Base-by-base conservation (phyloP, 805 yeast species). In the Scheffersomyces spartinae region DNA sequence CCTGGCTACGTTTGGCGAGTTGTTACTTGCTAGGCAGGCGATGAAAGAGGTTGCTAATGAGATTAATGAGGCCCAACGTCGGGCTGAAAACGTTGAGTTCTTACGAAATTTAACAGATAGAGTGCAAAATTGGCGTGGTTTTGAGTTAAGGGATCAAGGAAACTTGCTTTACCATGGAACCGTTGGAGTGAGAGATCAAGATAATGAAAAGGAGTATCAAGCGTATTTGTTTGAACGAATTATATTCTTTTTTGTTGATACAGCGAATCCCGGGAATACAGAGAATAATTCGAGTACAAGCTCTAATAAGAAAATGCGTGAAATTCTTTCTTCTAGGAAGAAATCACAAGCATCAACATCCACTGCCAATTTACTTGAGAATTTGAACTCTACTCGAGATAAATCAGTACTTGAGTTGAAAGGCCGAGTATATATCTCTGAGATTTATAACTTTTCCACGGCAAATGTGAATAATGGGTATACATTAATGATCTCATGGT, bases 121-220 rank as follows among this genome's bases (percentile, higher is more conserved):
- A 30, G 93, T 88, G 7, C 61, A 65, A 13, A 94, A 86, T 52
- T 91, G 98, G 98, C 74, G 84, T 39, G 96, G 95, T 13, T 84
- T 83, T 46, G 74, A 75, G 31, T 58, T 79, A 22, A 64, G 63
- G 28, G 77, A 74, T 35, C 82, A 84, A 47, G 99, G 99, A 14
- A 94, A 83, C 31, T 64, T 91, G 31, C 54, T 86, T 28, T 74
- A 74, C 43, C 78, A 74, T 40, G 88, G 84, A 30, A 58, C 62
- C 20, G 85, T 81, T 17, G 68, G 73, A 7, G 80, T 76, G 14
- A 67, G 66, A 34, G 91, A 79, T 38, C 64, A 65, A 18, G 78
- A 75, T 17, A 65, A 67, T 27, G 96, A 88, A 46, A 73, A 79
- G 28, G 96, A 86, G 40, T 88, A 84, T 48, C 79, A 79, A 43